A percentile compares a stretch with the other conserved stretches of the same genome.
phyloP scores from a whole-genome alignment of 2,329 filamentous ascomycete genomes.

The Hypoxylon sp. region DNA sequence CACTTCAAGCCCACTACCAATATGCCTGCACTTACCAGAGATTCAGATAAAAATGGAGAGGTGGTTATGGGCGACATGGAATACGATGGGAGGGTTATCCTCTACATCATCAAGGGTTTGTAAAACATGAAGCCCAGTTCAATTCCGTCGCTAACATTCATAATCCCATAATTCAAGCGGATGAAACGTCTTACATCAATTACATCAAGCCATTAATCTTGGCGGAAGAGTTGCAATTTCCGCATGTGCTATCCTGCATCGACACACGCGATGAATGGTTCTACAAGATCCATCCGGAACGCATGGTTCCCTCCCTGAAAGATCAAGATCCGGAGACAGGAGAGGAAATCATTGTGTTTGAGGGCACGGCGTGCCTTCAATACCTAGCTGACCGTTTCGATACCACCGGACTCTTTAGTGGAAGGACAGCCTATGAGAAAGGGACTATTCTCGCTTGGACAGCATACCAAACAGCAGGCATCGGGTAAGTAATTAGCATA shows the following conservation, averaged over 20 bases:
- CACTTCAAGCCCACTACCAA: background rate
- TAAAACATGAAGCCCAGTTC: conserved; percentile 17
- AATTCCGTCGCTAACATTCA: background rate
- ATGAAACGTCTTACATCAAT: conserved; percentile 57
- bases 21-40: too few species aligned
- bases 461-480: conserved; percentile 56
- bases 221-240: conserved; percentile 54
- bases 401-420: conserved; percentile 57
- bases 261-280: conserved; percentile 56
- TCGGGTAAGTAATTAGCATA: conserved; percentile 49
- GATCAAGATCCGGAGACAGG: conserved; percentile 52
- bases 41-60: background rate
- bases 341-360: conserved; percentile 55
- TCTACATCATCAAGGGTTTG: conserved; percentile 42
- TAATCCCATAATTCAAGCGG: conserved; percentile 43
- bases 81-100: conserved; percentile 6
- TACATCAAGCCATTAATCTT: conserved; percentile 59
- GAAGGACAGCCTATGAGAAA: conserved; percentile 52
- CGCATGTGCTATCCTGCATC: conserved; percentile 55
- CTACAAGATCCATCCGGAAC: conserved; percentile 56
- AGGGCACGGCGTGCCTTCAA: conserved; percentile 57
- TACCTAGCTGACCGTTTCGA: conserved; percentile 53
- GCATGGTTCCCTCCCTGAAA: conserved; percentile 55
- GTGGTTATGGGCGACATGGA: background rate
- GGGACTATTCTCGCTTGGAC: conserved; percentile 54